phyloP scores from a whole-genome alignment of 2,329 filamentous ascomycete species.

The Ceratocystis huliohia region DNA sequence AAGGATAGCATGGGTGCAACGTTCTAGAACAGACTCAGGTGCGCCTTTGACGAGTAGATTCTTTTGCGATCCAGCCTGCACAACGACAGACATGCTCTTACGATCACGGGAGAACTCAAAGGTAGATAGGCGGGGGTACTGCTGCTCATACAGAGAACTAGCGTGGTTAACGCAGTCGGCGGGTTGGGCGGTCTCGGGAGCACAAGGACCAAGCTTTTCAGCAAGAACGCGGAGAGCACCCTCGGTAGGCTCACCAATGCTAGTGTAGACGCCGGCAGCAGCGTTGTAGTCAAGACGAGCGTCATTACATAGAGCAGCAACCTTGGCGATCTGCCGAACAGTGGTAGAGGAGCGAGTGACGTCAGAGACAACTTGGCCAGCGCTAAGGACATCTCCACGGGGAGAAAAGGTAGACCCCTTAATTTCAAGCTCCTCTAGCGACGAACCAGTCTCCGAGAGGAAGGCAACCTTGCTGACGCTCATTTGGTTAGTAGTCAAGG shows the following conservation, averaged over 20 bases:
- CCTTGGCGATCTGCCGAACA: conserved; percentile 62
- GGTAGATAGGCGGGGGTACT: conserved; percentile 63
- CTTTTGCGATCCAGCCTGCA: conserved; percentile 55
- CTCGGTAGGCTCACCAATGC: conserved; percentile 88
- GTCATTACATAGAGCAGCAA: conserved; percentile 76
- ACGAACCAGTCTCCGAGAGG: conserved; percentile 58
- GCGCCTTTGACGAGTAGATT: conserved; percentile 92
- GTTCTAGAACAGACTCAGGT: conserved; percentile 84
- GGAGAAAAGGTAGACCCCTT: conserved; percentile 89
- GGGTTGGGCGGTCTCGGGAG: conserved; percentile 41
- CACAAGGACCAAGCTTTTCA: conserved; percentile 84
- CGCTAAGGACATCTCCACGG: conserved; percentile 56
- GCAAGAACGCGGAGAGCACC: conserved; percentile 80
- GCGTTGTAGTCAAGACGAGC: conserved; percentile 70
- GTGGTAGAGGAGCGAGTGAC: conserved; percentile 61
- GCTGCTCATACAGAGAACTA: conserved; percentile 72
- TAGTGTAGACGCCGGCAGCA: conserved; percentile 61
- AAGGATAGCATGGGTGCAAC: conserved; percentile 70
- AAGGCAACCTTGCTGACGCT: conserved; percentile 89
- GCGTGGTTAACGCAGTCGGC: conserved; percentile 63
- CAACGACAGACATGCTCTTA: conserved; percentile 98
- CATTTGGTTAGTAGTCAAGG: conserved; percentile 98
- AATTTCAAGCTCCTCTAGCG: conserved; percentile 74
- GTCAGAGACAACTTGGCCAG: conserved; percentile 56
- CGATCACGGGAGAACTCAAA: conserved; percentile 96